Evolutionary conservation across 208 protist species (phyloP).

Genomic region (Trypanosoma cruzi): DNA sequence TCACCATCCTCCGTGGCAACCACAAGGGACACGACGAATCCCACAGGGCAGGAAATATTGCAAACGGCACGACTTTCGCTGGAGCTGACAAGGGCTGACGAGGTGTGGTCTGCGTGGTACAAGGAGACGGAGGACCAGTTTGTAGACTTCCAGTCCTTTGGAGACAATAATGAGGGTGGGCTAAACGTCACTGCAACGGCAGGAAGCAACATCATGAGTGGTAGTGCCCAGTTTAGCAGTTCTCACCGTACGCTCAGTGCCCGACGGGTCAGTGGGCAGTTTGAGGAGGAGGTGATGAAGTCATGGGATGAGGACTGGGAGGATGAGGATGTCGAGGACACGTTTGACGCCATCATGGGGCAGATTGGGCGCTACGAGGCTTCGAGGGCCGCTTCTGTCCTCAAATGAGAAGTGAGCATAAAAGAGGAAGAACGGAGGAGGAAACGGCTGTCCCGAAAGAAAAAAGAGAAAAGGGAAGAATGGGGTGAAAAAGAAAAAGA

Average conservation of each 20-base stretch:
- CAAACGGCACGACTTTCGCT: conserved; percentile 64
- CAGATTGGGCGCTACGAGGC: conserved; percentile 66
- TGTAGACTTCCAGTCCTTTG: conserved; percentile 84
- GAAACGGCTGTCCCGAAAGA: background rate
- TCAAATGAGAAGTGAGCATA: background rate
- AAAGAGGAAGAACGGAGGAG: background rate
- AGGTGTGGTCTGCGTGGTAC: conserved; percentile 88
- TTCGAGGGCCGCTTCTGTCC: conserved; percentile 35
- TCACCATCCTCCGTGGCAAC: conserved; percentile 10
- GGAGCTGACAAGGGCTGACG: conserved; percentile 54
- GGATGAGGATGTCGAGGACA: conserved; percentile 93
- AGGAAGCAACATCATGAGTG: conserved; percentile 10
- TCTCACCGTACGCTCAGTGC: conserved; percentile 79
- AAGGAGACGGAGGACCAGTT: conserved; percentile 80
- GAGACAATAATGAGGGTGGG: conserved; percentile 21
- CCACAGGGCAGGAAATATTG: conserved; percentile 29
- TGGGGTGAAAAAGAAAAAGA: background rate
- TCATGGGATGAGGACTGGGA: conserved; percentile 94
- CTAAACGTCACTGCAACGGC: conserved; percentile 26
- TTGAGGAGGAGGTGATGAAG: conserved; percentile 90
- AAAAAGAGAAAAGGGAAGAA: background rate
- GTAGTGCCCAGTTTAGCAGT: conserved; percentile 33
- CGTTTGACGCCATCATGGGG: conserved; percentile 88
- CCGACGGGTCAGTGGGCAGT: conserved; percentile 88
- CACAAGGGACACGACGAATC: background rate